Evolutionary conservation across 768 basidiomycete genomes (phyloP).

Genomic region (Suillus decipiens): DNA sequence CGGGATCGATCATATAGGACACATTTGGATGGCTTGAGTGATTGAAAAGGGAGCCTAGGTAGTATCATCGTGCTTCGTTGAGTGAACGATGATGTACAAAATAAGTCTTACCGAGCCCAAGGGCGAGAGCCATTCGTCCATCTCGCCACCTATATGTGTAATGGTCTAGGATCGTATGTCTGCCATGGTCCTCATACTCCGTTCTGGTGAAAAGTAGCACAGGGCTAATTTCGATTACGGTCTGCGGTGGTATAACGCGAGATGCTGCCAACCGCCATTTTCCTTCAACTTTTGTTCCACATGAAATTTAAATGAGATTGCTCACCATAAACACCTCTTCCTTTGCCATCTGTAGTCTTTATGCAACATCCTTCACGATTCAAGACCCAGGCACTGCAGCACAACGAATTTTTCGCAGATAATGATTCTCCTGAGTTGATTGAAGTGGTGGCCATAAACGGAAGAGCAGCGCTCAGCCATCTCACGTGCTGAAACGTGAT

Average conservation of each 20-base stretch:
- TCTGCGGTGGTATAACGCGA: constrained; percentile 45
- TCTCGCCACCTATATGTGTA: constrained; percentile 79
- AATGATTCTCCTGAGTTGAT: neutral
- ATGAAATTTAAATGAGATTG: neutral
- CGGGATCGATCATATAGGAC: constrained; percentile 56
- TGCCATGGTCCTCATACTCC: constrained; percentile 70
- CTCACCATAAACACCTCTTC: constrained; percentile 67
- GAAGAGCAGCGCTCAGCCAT: constrained; percentile 20
- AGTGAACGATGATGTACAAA: neutral
- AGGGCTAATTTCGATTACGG: constrained; percentile 82
- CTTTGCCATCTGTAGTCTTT: constrained; percentile 46
- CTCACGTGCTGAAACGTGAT: constrained; percentile 9
- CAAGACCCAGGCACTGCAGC: constrained; percentile 24
- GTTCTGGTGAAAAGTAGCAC: constrained; percentile 72
- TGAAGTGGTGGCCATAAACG: constrained; percentile 16
- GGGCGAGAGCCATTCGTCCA: constrained; percentile 73
- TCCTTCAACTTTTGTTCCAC: neutral
- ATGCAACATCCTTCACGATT: constrained; percentile 54
- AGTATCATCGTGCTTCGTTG: neutral
- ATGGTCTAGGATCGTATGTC: constrained; percentile 66
- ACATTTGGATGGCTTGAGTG: constrained; percentile 73
- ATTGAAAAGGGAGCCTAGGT: constrained; percentile 78
- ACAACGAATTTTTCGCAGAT: neutral
- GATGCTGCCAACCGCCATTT: constrained; percentile 34
- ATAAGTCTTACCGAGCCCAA: constrained; percentile 66